Conservation (phyloP, 2,329 filamentous ascomycete genomes). For the Diaporthe vexans region DNA sequence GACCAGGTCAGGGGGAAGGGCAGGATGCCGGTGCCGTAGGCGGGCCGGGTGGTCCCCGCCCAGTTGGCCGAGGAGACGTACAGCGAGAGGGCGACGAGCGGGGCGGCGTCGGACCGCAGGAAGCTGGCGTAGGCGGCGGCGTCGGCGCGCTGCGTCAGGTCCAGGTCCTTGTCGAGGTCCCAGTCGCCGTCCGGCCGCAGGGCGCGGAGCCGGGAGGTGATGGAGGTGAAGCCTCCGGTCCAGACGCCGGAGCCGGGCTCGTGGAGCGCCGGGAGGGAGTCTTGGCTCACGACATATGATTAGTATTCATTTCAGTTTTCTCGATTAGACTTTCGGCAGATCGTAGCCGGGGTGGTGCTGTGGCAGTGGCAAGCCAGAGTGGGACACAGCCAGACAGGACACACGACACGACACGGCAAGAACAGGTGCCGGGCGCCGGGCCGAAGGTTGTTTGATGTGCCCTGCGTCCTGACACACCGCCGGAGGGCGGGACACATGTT, state of each 20-base stretch:
- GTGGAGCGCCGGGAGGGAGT: constrained; percentile 68
- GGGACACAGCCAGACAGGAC: too few relatives aligned
- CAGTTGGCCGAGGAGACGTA: constrained; percentile 95
- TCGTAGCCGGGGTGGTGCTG: not conserved
- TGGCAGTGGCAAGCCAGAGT: too few relatives aligned
- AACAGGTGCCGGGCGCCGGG: constrained; percentile 27
- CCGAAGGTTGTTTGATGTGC: constrained; percentile 32
- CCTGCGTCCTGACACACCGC: constrained; percentile 26
- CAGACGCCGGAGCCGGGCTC: constrained; percentile 64
- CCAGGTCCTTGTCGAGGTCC: constrained; percentile 58
- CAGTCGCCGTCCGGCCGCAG: constrained; percentile 45
- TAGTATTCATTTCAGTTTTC: constrained; percentile 32
- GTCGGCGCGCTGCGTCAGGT: constrained; percentile 60
- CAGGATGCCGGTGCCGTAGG: constrained; percentile 80
- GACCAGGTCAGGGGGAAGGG: constrained; percentile 92
- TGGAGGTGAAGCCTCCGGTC: constrained; percentile 72
- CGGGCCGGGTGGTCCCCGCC: constrained; percentile 79
- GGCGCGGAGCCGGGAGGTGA: constrained; percentile 68
- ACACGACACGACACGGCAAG: not conserved
- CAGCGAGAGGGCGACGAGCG: constrained; percentile 86
- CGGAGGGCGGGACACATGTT: not conserved
- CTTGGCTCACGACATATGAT: constrained; percentile 50
- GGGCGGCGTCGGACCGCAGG: constrained; percentile 79
- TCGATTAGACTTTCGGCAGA: constrained; percentile 33
- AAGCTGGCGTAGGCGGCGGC: constrained; percentile 73